phyloP scores from a whole-genome alignment of 2,329 filamentous ascomycete species.

The Talaromyces sp. region DNA sequence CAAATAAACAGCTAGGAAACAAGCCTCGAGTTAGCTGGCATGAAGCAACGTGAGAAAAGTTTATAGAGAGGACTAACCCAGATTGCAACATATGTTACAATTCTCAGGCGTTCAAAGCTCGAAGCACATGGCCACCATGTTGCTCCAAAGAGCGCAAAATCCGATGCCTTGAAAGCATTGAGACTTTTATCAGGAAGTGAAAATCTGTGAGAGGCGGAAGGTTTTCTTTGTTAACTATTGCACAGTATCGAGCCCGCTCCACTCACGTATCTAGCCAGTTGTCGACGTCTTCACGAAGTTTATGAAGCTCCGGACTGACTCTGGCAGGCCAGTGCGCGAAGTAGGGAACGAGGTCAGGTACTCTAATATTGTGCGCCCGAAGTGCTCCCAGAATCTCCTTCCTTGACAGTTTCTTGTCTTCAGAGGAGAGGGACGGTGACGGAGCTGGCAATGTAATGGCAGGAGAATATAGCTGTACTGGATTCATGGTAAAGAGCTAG shows the following conservation, averaged over 20 bases:
- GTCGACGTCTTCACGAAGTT: not conserved
- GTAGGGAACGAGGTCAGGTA: no score
- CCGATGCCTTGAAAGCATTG: conserved; percentile 4
- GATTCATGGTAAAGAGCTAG: not conserved
- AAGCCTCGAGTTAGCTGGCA: not conserved
- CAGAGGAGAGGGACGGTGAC: not conserved
- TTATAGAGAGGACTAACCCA: not conserved
- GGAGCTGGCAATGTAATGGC: not conserved
- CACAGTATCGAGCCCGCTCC: not conserved
- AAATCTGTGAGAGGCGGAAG: not conserved
- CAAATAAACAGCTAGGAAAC: not conserved
- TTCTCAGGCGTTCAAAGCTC: not conserved
- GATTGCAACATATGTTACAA: conserved; percentile 6
- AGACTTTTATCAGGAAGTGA: not conserved
- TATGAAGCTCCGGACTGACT: not conserved
- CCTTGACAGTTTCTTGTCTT: not conserved
- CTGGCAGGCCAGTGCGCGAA: not conserved
- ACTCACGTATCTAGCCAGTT: not conserved
- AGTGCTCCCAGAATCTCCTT: no score
- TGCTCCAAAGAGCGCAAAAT: not conserved
- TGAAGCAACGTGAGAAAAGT: not conserved
- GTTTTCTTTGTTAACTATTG: not conserved
- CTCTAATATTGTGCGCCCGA: no score
- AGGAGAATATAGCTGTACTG: not conserved
- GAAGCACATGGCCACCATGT: conserved; percentile 9